Evolutionary conservation across 805 yeast genomes (phyloP), one percentile per base, ranked within the genome.

Genomic region (Hanseniaspora jakobsenii): DNA sequence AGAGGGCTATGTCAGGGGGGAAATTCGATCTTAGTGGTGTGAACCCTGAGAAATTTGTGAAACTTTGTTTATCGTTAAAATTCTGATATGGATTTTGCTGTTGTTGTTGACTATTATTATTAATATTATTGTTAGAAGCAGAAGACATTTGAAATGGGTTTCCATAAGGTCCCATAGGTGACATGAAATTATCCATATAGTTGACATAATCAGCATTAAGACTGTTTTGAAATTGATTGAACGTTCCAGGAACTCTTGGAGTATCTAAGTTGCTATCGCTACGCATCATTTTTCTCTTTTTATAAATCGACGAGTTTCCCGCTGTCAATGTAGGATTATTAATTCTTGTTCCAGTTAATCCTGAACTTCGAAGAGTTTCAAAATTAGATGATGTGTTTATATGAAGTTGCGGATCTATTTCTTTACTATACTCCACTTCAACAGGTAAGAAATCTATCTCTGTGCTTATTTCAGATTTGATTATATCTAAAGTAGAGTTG

Each of bases 371-470:
- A n/a, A n/a, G 39, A n/a, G 21, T 30, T 12, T 44, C 47, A 17
- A 31, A 18, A 10, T 36, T 37, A 9, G 48, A 6, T 4, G 31
- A 30, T 9, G 29, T 31, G 3, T 36, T 32, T 3, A 51, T 52
- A 35, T n/a, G n/a, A n/a, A n/a, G n/a, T n/a, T n/a, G n/a, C n/a
- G 30, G 19, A 26, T 39, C 19, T 4, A 18, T n/a, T 16, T 17
- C 10, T 4, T 55, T 56, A 7, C 63, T 61, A 48, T 60, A 60
- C 44, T 62, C 66, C 34, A 63, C 58, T 22, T 62, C 66, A 3
- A 64, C 61, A 17, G 76, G 75, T 54, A 79, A 70, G 55, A 77
- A 78, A 52, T 79, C 86, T 45, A 80, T 59, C 3, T 87, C 86
- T 61, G 79, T 79, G 54, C 78, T 86, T 49, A 77, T 80, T 38